Conservation (phyloP, 768 basidiomycete genomes). For the Pulveroboletus sp. region DNA sequence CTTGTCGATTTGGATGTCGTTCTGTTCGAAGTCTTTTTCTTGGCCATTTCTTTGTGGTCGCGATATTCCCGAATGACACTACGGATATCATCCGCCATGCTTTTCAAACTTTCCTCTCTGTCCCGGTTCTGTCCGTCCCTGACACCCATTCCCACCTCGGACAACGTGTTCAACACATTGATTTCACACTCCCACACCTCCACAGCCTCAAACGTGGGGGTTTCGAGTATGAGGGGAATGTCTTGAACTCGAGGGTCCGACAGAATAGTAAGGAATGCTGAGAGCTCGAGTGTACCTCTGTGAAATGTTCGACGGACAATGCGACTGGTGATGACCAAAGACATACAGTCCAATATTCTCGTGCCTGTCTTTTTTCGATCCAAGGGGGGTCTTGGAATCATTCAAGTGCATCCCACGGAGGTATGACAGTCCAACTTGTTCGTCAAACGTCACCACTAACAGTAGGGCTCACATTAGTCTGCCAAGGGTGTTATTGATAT, state of each 20-base stretch:
- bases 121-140: neutral
- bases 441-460: slow-evolving; percentile 63
- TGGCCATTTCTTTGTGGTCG: slow-evolving; percentile 5
- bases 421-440: slow-evolving; percentile 65
- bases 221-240: slow-evolving; percentile 81
- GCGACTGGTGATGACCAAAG: slow-evolving; percentile 23
- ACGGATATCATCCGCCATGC: slow-evolving; percentile 12
- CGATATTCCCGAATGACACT: slow-evolving; percentile 11
- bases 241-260: slow-evolving; percentile 61
- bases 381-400: slow-evolving; percentile 66
- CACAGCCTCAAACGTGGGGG: slow-evolving; percentile 63
- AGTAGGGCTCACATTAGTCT: neutral
- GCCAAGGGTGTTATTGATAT: neutral
- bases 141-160: slow-evolving; percentile 10
- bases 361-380: slow-evolving; percentile 72
- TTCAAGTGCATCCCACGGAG: slow-evolving; percentile 84
- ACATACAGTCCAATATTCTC: slow-evolving; percentile 81
- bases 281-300: slow-evolving; percentile 66
- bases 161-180: slow-evolving; percentile 48
- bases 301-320: neutral
- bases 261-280: slow-evolving; percentile 61
- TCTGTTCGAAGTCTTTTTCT: neutral
- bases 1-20: slow-evolving; percentile 1
- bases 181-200: slow-evolving; percentile 77
- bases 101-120: slow-evolving; percentile 2